Conservation (phyloP, 192 early-diverging fungal genomes). For the Backusella sp. region DNA sequence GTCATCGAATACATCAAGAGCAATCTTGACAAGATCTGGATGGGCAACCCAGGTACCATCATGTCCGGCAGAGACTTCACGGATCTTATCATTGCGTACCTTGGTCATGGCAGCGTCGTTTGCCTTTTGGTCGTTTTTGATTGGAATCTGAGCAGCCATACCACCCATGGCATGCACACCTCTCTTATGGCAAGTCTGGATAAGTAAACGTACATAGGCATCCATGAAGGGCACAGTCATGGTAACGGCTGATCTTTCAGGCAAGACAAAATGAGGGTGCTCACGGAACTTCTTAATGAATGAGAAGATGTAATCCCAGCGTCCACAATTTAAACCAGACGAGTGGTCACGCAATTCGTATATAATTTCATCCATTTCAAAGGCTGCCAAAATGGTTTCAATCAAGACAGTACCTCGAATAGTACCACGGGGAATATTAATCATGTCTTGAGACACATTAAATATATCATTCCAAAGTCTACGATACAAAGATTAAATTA, state of each 20-base stretch:
- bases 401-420: slow-evolving; percentile 97
- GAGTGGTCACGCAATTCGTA: slow-evolving; percentile 98
- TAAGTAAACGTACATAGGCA: slow-evolving; percentile 92
- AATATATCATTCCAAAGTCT: slow-evolving; percentile 97
- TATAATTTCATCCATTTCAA: slow-evolving; percentile 99
- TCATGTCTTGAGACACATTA: slow-evolving; percentile 88
- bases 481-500: background rate
- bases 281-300: slow-evolving; percentile 96
- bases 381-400: slow-evolving; percentile 94
- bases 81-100: slow-evolving; percentile 91
- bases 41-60: slow-evolving; percentile 97
- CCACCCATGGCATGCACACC: slow-evolving; percentile 99
- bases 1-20: slow-evolving; percentile 85
- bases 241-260: slow-evolving; percentile 85
- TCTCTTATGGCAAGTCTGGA: slow-evolving; percentile 97
- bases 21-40: slow-evolving; percentile 90
- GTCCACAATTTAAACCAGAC: slow-evolving; percentile 96
- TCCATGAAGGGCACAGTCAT: slow-evolving; percentile 99
- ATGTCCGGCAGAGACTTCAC: slow-evolving; percentile 93
- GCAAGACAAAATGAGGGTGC: slow-evolving; percentile 81
- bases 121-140: slow-evolving; percentile 86
- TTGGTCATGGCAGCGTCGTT: slow-evolving; percentile 91
- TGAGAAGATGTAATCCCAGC: slow-evolving; percentile 99
- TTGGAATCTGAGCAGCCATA: slow-evolving; percentile 99
- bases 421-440: slow-evolving; percentile 87